These are phyloP conservation scores for Exophiala aquamarina DNA, from an alignment of 2,329 filamentous ascomycete species.

Conservation along the genomic window DNA sequence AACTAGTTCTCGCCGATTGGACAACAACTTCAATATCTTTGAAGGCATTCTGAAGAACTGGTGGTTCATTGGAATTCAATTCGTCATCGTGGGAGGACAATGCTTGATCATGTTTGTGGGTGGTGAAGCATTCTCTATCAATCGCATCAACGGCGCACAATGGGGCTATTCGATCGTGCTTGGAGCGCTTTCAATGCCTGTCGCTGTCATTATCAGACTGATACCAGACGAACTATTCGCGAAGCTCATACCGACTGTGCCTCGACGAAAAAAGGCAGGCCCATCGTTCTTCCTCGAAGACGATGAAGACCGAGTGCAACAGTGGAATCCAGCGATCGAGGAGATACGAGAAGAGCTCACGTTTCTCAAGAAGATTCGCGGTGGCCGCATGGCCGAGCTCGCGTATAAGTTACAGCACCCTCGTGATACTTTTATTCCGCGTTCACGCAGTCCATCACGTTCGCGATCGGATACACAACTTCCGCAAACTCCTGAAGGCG, in stretches of 20 bases:
- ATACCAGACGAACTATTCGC: slow-evolving; percentile 53
- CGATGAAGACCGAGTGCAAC: slow-evolving; percentile 44
- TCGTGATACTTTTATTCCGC: slow-evolving; percentile 46
- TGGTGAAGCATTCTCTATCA: slow-evolving; percentile 55
- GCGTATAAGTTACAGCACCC: slow-evolving; percentile 64
- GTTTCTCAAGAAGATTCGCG: slow-evolving; percentile 64
- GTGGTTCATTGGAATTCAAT: slow-evolving; percentile 59
- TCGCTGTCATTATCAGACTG: slow-evolving; percentile 50
- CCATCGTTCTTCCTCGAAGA: slow-evolving; percentile 35
- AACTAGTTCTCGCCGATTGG: slow-evolving; percentile 55
- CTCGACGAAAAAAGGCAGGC: slow-evolving; percentile 19
- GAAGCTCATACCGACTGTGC: slow-evolving; percentile 39
- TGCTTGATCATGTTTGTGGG: slow-evolving; percentile 60
- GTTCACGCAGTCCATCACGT: slow-evolving; percentile 32
- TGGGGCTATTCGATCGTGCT: slow-evolving; percentile 57
- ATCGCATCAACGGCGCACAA: slow-evolving; percentile 49
- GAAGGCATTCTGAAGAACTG: slow-evolving; percentile 57
- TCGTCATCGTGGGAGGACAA: slow-evolving; percentile 59
- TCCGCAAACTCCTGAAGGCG: slow-evolving; percentile 44
- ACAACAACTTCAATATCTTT: slow-evolving; percentile 63
- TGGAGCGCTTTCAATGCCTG: slow-evolving; percentile 51
- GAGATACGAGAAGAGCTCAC: slow-evolving; percentile 64
- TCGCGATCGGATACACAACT: slow-evolving; percentile 43
- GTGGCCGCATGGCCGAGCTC: slow-evolving; percentile 60
- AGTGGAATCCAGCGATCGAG: slow-evolving; percentile 62